Evolutionary conservation across 2,329 filamentous ascomycete genomes (phyloP).

Genomic region (Cladosporium halotolerans): DNA sequence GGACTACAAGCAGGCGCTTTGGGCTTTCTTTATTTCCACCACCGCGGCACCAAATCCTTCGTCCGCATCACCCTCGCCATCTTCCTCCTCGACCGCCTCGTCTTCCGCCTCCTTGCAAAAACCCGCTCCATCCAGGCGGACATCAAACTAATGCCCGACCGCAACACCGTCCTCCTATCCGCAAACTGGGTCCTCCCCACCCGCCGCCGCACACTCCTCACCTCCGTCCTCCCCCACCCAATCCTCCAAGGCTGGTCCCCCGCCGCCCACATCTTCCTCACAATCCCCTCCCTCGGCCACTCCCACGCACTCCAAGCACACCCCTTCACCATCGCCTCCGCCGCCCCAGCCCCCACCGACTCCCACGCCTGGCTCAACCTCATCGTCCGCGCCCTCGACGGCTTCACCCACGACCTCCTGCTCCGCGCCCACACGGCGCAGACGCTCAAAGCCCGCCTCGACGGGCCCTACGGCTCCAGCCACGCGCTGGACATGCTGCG

Average conservation of each 20-base stretch:
- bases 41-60: slow-evolving; percentile 47
- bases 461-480: slow-evolving; percentile 58
- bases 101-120: slow-evolving; percentile 53
- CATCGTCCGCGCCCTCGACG: slow-evolving; percentile 53
- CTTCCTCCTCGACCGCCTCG: slow-evolving; percentile 51
- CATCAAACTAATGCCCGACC: slow-evolving; percentile 50
- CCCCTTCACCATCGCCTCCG: slow-evolving; percentile 61
- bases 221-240: slow-evolving; percentile 22
- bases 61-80: slow-evolving; percentile 49
- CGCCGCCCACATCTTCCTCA: slow-evolving; percentile 59
- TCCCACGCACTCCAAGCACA: slow-evolving; percentile 55
- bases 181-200: slow-evolving; percentile 36
- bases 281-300: slow-evolving; percentile 49
- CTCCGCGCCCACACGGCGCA: slow-evolving; percentile 42
- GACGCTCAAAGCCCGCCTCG: slow-evolving; percentile 47
- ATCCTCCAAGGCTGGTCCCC: slow-evolving; percentile 48
- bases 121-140: slow-evolving; percentile 44
- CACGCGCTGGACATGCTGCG: slow-evolving; percentile 51
- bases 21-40: slow-evolving; percentile 55
- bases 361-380: slow-evolving; percentile 49
- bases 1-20: slow-evolving; percentile 51
- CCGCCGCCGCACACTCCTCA: slow-evolving; percentile 12
- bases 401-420: slow-evolving; percentile 54
- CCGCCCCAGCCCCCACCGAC: slow-evolving; percentile 40
- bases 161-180: slow-evolving; percentile 48